Base-by-base conservation (phyloP, 768 basidiomycete genomes). In the Phaeotremella skinneri region DNA sequence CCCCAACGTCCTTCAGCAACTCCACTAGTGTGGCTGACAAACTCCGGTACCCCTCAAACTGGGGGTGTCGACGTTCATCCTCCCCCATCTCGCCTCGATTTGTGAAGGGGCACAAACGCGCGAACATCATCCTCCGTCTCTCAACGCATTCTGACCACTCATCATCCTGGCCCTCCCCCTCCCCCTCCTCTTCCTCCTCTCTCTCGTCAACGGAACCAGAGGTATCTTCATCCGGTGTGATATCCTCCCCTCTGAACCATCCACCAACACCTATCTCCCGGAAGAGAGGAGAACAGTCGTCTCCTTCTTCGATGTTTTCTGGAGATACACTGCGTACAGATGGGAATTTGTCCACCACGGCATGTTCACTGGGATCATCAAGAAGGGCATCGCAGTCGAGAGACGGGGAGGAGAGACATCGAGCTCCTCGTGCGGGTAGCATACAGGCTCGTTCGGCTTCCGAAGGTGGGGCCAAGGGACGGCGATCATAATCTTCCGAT, bases 341-440 rank as follows among this genome's bases (percentile, higher is more conserved):
- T 25, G 56, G 50, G 47, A 57, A 55, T 50, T 61, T 27, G 52
- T 53, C 31, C 31, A 42, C 13, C 16, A 39, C 39, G 21, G 56
- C 57, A 31, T 29, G 34, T 25, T 47, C 3, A 29, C 29, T 17
- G 23, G 41, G 42, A 47, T 32, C 25, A n/a, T 39, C 29, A 52
- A 37, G 16, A 27, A 42, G 14, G 25, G 42, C 57, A 17, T 47
- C 50, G 54, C 16, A 52, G 45, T 39, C 17, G 1, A 17, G 16
- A 11, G 37, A 59, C 42, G 25, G 39, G 20, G 43, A 54, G 2
- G 43, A 42, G 39, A 69, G 29, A 39, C 61, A 60, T 17, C 67
- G 61, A 4, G 69, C 87, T 29, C 87, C 87, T 59, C 89, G 85
- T 66, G 84, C 88, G 32, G 90, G 89, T 23, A 91, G 81, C 9